A percentile compares a stretch with the other conserved stretches of the same genome.
These are phyloP conservation scores for Pelargonium myrrhifolium DNA, from an alignment of 441 rosid genomes.

Conservation along the genomic window DNA sequence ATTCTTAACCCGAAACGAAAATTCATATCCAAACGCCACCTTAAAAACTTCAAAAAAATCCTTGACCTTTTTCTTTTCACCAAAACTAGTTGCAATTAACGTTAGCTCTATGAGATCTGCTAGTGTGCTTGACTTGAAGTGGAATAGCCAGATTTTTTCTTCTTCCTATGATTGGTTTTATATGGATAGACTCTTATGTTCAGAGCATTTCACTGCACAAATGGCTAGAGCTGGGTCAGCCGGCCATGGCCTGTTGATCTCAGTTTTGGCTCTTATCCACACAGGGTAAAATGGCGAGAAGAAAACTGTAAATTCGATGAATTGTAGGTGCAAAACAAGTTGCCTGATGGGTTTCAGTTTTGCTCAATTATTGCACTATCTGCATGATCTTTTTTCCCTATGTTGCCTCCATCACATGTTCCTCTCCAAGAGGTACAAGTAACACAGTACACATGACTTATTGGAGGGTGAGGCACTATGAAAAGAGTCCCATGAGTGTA, in stretches of 20 bases:
- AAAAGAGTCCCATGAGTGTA: not conserved
- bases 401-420: too few relatives aligned
- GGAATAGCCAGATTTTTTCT: not conserved
- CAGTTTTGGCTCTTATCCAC: too few relatives aligned
- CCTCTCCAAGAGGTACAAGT: too few relatives aligned
- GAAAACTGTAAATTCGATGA: not conserved
- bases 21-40: too few relatives aligned
- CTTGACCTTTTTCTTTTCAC: not conserved
- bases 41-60: too few relatives aligned
- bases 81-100: not conserved
- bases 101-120: not conserved
- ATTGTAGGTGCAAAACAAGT: not conserved
- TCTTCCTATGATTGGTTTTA: not conserved
- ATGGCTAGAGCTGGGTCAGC: not conserved
- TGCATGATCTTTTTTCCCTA: too few relatives aligned
- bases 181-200: not conserved
- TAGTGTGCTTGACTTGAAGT: not conserved
- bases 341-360: not conserved
- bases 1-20: too few relatives aligned
- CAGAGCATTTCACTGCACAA: not conserved
- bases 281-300: too few relatives aligned
- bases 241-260: not conserved
- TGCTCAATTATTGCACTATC: not conserved
- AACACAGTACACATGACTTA: too few relatives aligned
- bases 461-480: too few relatives aligned